Evolutionary conservation across 2,329 filamentous ascomycete genomes (phyloP), one percentile per base, ranked within the genome.

Genomic region (Apiospora koreana): DNA sequence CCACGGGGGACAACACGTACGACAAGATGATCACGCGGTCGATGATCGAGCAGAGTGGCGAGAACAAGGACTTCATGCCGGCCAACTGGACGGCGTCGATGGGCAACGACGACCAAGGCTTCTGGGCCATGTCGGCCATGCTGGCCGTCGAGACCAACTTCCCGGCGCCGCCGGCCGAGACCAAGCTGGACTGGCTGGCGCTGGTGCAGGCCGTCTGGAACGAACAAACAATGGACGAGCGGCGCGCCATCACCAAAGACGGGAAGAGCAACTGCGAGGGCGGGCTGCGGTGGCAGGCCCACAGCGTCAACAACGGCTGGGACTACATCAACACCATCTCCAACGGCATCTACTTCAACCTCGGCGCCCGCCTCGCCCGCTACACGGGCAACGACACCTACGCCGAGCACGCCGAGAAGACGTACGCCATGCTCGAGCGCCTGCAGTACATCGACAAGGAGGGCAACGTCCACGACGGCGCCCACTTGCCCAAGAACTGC

Each of bases 271-370:
- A 81, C 2, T 93, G 91, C 77, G 83, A 82, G 25, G 91, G 91
- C 68, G 91, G 91, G 2, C 78, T 93, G 70, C 87, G 89, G 71
- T 92, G 90, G 90, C 91, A 93, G 80, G 89, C 93, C 58, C 89
- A 86, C 75, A 80, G 83, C 0, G 87, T 88, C 75, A 91, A 92
- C 76, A 83, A 79, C 41, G 91, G 91, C 3, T 93, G 90, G 79
- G 84, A 87, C 73, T 93, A 93, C 84, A 94, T 88, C 75, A 87
- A 87, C 72, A 81, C 84, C 35, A 80, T 84, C 12, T 82, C 84
- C n/a, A 87, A 85, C 72, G 84, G 81, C 14, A 80, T 80, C 70
- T 85, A 86, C 76, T 86, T 88, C 79, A 85, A 86, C 72, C 73
- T 87, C 18, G 83, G 81, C 3, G 85, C 91, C 2, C 87, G 91